A percentile compares a stretch with the other conserved stretches of the same genome.
phyloP scores from a whole-genome alignment of 495 filamentous ascomycete genomes.

The Cercophora newfieldiana region DNA sequence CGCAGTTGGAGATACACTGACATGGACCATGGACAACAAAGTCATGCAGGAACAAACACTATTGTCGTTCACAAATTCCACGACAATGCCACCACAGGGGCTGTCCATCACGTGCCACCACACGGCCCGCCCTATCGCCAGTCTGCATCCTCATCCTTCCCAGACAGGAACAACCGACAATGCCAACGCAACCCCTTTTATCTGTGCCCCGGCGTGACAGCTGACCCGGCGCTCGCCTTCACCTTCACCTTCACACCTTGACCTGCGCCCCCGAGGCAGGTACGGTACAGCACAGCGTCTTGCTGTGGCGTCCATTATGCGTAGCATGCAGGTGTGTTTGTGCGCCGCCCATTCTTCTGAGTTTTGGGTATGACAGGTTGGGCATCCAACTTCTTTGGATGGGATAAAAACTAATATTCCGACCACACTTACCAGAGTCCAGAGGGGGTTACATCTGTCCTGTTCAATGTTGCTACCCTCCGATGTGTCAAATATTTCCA shows the following conservation, averaged over 20 bases:
- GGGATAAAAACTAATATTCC: not conserved
- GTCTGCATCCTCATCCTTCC: not conserved
- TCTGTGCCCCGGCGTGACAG: not conserved
- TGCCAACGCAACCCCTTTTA: not conserved
- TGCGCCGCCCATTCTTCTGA: not conserved
- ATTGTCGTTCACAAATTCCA: no score
- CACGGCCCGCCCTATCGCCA: not conserved
- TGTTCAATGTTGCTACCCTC: no score
- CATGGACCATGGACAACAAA: not conserved
- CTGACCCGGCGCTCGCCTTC: not conserved
- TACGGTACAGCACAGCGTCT: not conserved
- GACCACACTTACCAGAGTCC: not conserved
- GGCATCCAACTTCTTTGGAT: not conserved
- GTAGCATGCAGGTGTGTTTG: not conserved
- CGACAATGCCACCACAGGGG: not conserved
- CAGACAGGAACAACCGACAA: not conserved
- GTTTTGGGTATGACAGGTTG: not conserved
- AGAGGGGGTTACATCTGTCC: not conserved
- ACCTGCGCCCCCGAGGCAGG: not conserved
- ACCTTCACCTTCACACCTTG: no score
- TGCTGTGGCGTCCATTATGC: not conserved
- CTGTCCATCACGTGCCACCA: not conserved
- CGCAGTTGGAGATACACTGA: no score
- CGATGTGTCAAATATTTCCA: not conserved
- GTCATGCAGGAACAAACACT: no score